Evolutionary conservation across 148 eudicot genomes (phyloP).

Genomic region (Amaranthus hypochondriacus): DNA sequence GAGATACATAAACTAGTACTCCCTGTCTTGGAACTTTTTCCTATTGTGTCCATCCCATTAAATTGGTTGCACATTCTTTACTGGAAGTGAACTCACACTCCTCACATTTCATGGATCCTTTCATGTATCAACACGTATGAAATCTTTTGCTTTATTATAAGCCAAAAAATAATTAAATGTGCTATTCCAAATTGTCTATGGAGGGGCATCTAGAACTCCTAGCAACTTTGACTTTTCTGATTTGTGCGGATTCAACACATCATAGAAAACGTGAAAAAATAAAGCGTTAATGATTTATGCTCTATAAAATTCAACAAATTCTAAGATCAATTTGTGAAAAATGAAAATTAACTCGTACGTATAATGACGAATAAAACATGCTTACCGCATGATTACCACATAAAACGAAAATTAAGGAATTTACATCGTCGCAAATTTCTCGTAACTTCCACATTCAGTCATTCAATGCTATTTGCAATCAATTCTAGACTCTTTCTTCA

Average conservation of each 20-base stretch:
- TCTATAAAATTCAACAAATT: not conserved
- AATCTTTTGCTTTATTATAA: not conserved
- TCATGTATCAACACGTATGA: not conserved
- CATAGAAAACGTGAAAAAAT: not conserved
- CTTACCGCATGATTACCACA: not conserved
- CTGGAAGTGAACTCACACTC: no score
- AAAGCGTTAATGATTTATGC: not conserved
- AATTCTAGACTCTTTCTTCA: constrained; percentile 11
- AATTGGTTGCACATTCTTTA: no score
- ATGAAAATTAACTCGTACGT: not conserved
- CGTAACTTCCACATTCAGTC: not conserved
- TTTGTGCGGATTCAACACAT: no score
- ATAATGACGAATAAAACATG: not conserved
- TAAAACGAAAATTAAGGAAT: not conserved
- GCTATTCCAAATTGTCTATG: not conserved
- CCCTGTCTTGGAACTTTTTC: no score
- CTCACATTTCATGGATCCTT: no score
- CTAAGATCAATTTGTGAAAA: not conserved
- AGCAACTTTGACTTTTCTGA: no score
- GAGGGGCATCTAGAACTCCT: no score
- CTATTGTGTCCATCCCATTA: no score
- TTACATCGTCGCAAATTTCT: not conserved
- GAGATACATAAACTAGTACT: no score
- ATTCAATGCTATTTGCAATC: not conserved
- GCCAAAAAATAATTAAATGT: not conserved